A percentile compares a stretch with the other conserved stretches of the same genome.
phyloP scores from a whole-genome alignment of 2,329 filamentous ascomycete species.

The Pseudogymnoascus sp. region DNA sequence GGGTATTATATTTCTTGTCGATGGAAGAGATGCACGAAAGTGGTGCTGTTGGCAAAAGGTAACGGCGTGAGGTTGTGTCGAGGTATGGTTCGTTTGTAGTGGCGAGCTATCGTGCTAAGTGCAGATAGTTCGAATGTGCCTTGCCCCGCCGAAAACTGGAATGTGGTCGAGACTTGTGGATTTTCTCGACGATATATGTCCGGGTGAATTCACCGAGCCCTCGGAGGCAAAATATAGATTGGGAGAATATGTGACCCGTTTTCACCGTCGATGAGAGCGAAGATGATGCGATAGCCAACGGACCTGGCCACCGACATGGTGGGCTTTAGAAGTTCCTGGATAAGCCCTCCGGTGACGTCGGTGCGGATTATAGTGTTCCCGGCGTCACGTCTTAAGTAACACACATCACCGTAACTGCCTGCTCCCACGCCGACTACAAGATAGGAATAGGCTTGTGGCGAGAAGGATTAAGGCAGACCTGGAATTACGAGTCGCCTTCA shows the following conservation, averaged over 20 bases:
- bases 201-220: neutral
- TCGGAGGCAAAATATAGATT: neutral
- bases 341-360: conserved; percentile 6
- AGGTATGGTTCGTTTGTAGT: conserved; percentile 5
- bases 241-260: neutral
- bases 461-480: neutral
- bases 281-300: neutral
- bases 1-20: neutral
- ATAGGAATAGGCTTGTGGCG: conserved; percentile 6
- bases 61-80: neutral
- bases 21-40: neutral
- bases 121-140: neutral
- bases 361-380: neutral
- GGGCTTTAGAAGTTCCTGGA: conserved; percentile 5
- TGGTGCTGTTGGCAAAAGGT: neutral
- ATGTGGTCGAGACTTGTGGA: neutral
- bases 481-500: neutral
- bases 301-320: neutral
- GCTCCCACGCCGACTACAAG: neutral
- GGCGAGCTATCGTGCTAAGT: conserved; percentile 3
- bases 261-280: neutral
- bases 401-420: conserved; percentile 1
- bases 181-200: neutral
- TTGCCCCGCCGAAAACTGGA: neutral
- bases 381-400: neutral